Percentiles rank a stretch among this genome's conserved stretches.
phyloP scores from a whole-genome alignment of 352 stramenopile genomes.

The Thalassiosira mediterranea region DNA sequence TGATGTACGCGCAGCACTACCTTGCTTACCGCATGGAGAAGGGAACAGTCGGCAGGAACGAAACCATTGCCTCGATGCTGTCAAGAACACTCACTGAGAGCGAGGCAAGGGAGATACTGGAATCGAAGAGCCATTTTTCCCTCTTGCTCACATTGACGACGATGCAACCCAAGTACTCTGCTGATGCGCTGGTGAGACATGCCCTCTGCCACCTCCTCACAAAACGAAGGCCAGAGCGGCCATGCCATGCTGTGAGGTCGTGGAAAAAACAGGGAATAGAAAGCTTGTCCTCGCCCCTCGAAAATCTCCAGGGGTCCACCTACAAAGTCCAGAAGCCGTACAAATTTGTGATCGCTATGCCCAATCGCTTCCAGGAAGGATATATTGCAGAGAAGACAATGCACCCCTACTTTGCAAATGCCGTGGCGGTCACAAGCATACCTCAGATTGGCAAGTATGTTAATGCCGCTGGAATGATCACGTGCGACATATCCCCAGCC shows the following conservation, averaged over 20 bases:
- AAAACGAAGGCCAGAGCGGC: constrained; percentile 14
- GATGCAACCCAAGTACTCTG: background rate
- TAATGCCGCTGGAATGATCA: constrained; percentile 14
- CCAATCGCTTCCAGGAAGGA: constrained; percentile 24
- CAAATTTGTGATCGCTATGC: constrained; percentile 36
- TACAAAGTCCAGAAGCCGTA: constrained; percentile 10
- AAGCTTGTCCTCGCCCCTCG: background rate
- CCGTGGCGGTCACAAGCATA: constrained; percentile 15
- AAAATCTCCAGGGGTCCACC: constrained; percentile 5
- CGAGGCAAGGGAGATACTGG: background rate
- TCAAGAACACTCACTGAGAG: background rate
- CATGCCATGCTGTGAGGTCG: constrained; percentile 9
- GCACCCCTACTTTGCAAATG: constrained; percentile 21
- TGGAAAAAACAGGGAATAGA: background rate
- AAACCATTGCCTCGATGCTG: constrained; percentile 5
- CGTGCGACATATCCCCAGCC: constrained; percentile 9
- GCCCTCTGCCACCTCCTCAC: constrained; percentile 26
- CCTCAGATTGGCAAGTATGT: constrained; percentile 27
- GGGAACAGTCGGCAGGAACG: background rate
- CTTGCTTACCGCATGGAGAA: background rate
- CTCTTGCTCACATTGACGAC: constrained; percentile 2
- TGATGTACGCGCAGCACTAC: background rate
- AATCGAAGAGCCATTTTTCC: background rate
- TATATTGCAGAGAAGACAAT: constrained; percentile 37
- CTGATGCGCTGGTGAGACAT: constrained; percentile 32